These are phyloP conservation scores for Tylopilus intermedius DNA, from an alignment of 768 basidiomycete genomes.

Conservation along the genomic window DNA sequence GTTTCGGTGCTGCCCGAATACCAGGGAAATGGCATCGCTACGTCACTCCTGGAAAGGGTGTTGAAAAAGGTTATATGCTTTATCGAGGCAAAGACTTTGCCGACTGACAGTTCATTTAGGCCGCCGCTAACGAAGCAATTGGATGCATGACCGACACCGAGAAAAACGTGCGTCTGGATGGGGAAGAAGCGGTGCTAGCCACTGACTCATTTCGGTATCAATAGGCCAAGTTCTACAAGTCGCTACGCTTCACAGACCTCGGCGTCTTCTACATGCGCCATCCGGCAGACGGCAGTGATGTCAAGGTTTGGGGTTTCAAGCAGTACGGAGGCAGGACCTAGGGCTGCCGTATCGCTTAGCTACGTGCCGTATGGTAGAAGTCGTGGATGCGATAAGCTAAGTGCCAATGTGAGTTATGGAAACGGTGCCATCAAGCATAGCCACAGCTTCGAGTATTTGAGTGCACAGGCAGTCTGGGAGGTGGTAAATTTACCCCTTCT, in stretches of 20 bases:
- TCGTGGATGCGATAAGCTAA: neutral
- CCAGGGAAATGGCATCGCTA: slow-evolving; percentile 4
- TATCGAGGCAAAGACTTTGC: neutral
- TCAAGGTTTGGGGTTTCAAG: neutral
- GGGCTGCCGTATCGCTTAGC: neutral
- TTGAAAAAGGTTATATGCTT: neutral
- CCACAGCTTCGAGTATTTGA: neutral
- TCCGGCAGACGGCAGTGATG: neutral
- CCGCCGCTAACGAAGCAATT: neutral
- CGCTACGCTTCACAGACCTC: neutral
- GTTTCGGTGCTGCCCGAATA: neutral
- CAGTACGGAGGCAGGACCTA: neutral
- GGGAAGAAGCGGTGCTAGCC: neutral
- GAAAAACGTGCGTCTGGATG: neutral
- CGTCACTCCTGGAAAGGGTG: neutral
- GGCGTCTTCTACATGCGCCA: neutral
- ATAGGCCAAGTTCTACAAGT: slow-evolving; percentile 4
- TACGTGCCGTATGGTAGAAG: neutral
- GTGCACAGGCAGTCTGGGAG: neutral
- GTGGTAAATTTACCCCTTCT: neutral
- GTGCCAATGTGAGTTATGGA: neutral
- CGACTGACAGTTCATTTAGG: neutral
- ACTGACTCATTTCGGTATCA: neutral
- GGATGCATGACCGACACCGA: slow-evolving; percentile 1
- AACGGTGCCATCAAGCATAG: neutral